These are phyloP conservation scores for Allomyces macrogynus DNA, from an alignment of 192 early-diverging fungal genomes.

Conservation along the genomic window DNA sequence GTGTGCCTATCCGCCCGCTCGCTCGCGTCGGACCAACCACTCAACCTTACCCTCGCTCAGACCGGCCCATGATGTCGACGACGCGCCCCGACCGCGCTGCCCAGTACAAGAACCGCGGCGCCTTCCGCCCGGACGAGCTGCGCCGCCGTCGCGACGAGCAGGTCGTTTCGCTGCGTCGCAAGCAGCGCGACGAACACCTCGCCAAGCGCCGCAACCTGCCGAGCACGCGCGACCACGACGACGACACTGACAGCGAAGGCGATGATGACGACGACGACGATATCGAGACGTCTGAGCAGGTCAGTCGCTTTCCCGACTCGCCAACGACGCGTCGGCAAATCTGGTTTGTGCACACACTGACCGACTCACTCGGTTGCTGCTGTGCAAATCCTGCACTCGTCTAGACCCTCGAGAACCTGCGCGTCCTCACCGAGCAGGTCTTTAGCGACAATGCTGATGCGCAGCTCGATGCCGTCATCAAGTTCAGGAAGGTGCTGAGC, in stretches of 20 bases:
- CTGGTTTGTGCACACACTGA: background rate
- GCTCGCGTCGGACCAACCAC: background rate
- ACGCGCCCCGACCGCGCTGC: background rate
- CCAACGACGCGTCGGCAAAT: background rate
- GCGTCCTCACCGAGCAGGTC: conserved; percentile 11
- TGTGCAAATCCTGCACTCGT: background rate
- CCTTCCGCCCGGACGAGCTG: conserved; percentile 21
- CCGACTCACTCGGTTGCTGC: background rate
- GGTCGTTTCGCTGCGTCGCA: conserved; percentile 23
- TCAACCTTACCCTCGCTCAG: background rate
- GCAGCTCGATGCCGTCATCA: conserved; percentile 18
- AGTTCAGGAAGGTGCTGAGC: conserved; percentile 25
- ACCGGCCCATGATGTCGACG: background rate
- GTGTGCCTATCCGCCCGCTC: background rate
- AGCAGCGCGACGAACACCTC: conserved; percentile 22
- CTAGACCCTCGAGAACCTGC: conserved; percentile 8
- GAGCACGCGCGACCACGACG: conserved; percentile 1
- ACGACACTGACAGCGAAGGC: conserved; percentile 18
- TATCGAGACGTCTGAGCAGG: background rate
- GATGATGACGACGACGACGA: conserved; percentile 7
- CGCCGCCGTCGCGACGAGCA: conserved; percentile 21
- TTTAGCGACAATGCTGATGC: conserved; percentile 18
- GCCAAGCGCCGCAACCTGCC: conserved; percentile 24
- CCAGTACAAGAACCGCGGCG: conserved; percentile 45
- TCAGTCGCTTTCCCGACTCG: background rate